These are phyloP conservation scores for Cryptococcus hybrid DNA, from an alignment of 1,284 basidiomycete genomes.

Conservation along the genomic window DNA sequence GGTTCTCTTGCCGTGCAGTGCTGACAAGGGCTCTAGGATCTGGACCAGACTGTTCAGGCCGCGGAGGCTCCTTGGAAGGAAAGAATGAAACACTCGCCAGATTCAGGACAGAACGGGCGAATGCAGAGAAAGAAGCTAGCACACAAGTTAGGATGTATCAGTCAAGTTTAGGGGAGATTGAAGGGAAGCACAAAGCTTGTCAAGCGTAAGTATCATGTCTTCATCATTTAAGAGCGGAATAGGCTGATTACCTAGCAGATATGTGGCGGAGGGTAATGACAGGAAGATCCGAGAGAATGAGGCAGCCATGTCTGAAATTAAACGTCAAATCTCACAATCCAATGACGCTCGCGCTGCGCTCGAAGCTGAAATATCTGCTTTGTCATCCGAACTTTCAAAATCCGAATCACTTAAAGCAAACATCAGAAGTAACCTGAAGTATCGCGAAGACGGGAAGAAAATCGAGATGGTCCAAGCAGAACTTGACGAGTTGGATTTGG, in stretches of 20 bases:
- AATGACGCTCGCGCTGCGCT: constrained; percentile 58
- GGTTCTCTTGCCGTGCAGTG: background rate
- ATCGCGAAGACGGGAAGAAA: constrained; percentile 66
- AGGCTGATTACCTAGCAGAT: constrained; percentile 53
- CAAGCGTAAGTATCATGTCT: constrained; percentile 21
- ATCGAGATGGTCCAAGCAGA: constrained; percentile 68
- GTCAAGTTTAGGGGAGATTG: constrained; percentile 34
- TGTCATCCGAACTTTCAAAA: constrained; percentile 56
- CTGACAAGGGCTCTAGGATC: constrained; percentile 21
- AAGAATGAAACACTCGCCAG: constrained; percentile 35
- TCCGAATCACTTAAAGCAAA: constrained; percentile 68
- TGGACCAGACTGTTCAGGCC: constrained; percentile 33
- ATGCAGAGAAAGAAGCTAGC: constrained; percentile 32
- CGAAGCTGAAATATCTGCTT: constrained; percentile 56
- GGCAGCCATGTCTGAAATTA: constrained; percentile 56
- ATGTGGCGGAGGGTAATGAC: constrained; percentile 67
- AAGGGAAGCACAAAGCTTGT: constrained; percentile 39
- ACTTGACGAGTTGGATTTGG: constrained; percentile 74
- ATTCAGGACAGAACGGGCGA: constrained; percentile 32
- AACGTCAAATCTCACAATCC: constrained; percentile 51
- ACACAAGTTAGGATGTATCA: constrained; percentile 33
- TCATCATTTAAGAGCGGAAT: background rate
- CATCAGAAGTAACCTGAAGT: constrained; percentile 80
- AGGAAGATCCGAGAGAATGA: constrained; percentile 64
- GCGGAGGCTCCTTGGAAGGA: constrained; percentile 46